Evolutionary conservation across 139 green algal genomes (phyloP), one percentile per base, ranked within the genome.

Genomic region (Closterium sp.): DNA sequence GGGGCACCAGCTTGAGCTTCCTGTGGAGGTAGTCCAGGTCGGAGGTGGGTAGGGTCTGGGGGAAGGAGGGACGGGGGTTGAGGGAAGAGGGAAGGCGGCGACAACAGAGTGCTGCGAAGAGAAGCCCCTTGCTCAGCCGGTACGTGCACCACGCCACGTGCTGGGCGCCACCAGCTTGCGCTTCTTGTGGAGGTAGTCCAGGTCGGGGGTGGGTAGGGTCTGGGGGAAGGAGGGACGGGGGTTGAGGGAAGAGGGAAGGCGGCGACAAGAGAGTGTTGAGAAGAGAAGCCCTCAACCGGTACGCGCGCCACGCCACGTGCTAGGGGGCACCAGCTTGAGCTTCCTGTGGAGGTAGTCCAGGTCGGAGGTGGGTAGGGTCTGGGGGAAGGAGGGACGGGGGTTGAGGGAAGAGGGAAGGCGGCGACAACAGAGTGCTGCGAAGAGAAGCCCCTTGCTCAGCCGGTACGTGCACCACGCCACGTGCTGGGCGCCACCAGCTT

Each of bases 151-250:
- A n/a, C n/a, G 43, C 43, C 43, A 66, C 43, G 21, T 16, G 43
- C 43, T 89, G 69, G 43, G 35, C 34, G 85, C 92, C 1, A 94
- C 87, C 12, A 95, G 84, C 88, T 94, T 95, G 83, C 93, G 87
- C 90, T 95, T 94, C 87, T 94, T 95, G 33, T 90, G 34, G 33
- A 93, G 34, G 34, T 88, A 87, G 69, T 93, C 86, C 5, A 91
- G 8, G 5, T 93, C 90, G n/a, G 87, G 34, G 10, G 85, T 25
- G 23, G 86, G 33, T 23, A 93, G n/a, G 4, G 76, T 87, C 90
- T 93, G 90, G 4, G 9, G 43, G 6, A 66, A 66, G 21, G 43
- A 16, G 6, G 43, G 43, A 66, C 12, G 9, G 43, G 43, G 43
- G 43, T 21, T 66, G 6, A 66, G 36, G 36, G 36, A 64, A 9